Evolutionary conservation across 805 yeast genomes (phyloP), one percentile per base, ranked within the genome.

Genomic region (Hagleromyces aurorensis): DNA sequence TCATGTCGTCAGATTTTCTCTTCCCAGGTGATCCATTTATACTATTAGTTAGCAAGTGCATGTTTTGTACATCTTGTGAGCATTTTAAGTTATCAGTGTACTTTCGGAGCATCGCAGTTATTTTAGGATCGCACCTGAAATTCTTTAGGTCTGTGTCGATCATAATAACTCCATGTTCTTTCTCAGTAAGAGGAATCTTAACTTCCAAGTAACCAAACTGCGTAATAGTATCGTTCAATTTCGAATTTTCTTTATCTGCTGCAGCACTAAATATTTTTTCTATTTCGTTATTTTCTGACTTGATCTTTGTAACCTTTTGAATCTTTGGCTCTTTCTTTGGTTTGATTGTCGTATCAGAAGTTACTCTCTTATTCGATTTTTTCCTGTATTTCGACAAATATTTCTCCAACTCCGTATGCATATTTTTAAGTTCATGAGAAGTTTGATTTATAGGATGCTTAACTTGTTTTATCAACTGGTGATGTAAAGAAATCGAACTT

Each of bases 381-480:
- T 25, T 21, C 29, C 15, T n/a, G n/a, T n/a, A n/a, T n/a, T n/a
- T n/a, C n/a, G n/a, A n/a, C 19, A 52, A n/a, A 22, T 32, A 41
- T 3, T 19, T 16, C 13, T 45, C 32, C 10, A 54, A 30, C 6
- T 45, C 47, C 9, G 13, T n/a, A 4, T 27, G 22, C 43, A 51
- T 33, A 6, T 13, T 19, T 7, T 33, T 34, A 4, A 25, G 31
- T 2, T 32, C 20, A 15, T 21, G 21, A 3, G 24, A 20, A 11
- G 34, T 30, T 14, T 36, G 38, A 19, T 42, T 41, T 19, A 40
- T 37, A 3, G 43, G 36, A 16, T 38, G 38, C 16, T 34, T 42
- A 4, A 43, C 44, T 26, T 33, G 26, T 30, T 41, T 48, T 17
- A 38, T 36, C 8, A 52, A 34, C 16, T 43, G 44, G 3, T 46